phyloP scores from a whole-genome alignment of 2,329 filamentous ascomycete species.

The Thielaviopsis ethacetica region DNA sequence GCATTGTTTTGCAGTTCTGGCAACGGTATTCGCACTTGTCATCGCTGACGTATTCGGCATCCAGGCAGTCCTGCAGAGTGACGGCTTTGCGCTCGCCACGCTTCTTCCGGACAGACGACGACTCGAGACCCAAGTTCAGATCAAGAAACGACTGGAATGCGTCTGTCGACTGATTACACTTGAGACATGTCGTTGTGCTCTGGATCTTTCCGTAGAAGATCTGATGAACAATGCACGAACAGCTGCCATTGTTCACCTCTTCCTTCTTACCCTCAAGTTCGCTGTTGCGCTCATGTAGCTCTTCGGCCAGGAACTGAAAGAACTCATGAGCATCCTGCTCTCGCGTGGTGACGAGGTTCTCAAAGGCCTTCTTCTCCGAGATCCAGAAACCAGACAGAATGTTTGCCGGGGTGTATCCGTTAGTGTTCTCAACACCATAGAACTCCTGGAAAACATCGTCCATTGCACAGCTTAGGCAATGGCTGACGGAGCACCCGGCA shows the following conservation, averaged over 20 bases:
- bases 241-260: constrained; percentile 46
- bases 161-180: constrained; percentile 67
- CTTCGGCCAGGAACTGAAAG: constrained; percentile 87
- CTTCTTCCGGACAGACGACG: constrained; percentile 48
- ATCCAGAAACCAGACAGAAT: constrained; percentile 86
- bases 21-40: constrained; percentile 88
- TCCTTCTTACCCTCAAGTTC: constrained; percentile 41
- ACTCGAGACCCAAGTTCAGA: constrained; percentile 73
- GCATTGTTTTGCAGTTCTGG: constrained; percentile 57
- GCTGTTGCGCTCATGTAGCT: constrained; percentile 69
- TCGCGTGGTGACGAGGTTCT: constrained; percentile 72
- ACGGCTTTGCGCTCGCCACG: constrained; percentile 26
- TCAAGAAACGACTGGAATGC: constrained; percentile 83
- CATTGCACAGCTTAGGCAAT: constrained; percentile 55
- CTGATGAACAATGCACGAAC: constrained; percentile 84
- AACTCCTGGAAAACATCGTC: constrained; percentile 61
- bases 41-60: constrained; percentile 68
- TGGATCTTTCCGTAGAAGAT: constrained; percentile 87
- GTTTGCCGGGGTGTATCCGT: constrained; percentile 79
- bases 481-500: constrained; percentile 46
- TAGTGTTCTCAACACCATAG: constrained; percentile 58
- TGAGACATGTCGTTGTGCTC: constrained; percentile 79
- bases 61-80: constrained; percentile 58
- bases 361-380: constrained; percentile 54
- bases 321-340: constrained; percentile 97